Base-by-base conservation (phyloP, 176 grass and related monocot genomes). In the Poa pratensis region DNA sequence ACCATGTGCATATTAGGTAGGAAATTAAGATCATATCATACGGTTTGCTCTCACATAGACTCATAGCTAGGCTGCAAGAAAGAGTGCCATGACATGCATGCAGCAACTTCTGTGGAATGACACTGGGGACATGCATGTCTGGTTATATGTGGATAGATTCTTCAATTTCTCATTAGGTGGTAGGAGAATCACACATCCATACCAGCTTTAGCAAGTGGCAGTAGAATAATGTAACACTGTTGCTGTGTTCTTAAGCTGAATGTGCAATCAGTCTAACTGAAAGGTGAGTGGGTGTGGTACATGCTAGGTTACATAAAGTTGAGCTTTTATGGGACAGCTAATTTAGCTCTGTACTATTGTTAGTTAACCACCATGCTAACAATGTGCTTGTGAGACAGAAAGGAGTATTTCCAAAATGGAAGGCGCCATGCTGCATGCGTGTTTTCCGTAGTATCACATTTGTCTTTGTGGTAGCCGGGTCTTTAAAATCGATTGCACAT, bases 1-100 rank as follows among this genome's bases (percentile, higher is more conserved):
- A 76, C n/a, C 69, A 84, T 90, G 85, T 84, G 85, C 68, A 12
- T 43, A 80, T 90, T 87, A 69, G 89, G 89, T 87, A 62, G 69
- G 59, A 80, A 87, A 84, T 82, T 46, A 83, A 82, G 24, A 90
- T 43, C 64, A 35, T 68, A 80, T 76, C 75, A 32, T 90, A 73
- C 49, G 79, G 66, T 35, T 35, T 79, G 45, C 24, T 66, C 16
- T 34, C 35, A 13, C 72, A 19, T 14, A 74, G 45, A 28, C 71
- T 72, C 54, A 72, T 82, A 70, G 48, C 48, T 50, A 50, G 52
- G 34, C 46, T 37, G 43, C 54, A 65, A 73, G 73, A 73, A 77
- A 82, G 49, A 50, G 23, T 26, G 6, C 3, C 60, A 67, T 66
- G 55, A 2, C 40, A 75, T 64, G 45, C 45, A 45, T 28, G 13